phyloP scores from a whole-genome alignment of 306 rosid species.

The Canavalia ensiformis region DNA sequence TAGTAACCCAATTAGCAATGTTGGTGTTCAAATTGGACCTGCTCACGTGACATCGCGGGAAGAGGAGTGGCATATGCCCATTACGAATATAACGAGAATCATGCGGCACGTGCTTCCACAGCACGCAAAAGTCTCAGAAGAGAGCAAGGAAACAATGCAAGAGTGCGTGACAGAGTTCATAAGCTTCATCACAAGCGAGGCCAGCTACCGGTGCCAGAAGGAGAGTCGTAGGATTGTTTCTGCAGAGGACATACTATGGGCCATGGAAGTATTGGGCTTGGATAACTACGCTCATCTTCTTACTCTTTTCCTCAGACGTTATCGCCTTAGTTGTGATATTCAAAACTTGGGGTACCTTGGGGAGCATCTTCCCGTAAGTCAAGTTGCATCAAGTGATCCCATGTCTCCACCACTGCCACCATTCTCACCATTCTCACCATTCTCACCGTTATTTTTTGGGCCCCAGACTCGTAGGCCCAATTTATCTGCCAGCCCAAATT shows the following conservation, averaged over 20 bases:
- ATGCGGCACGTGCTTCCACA: conserved; percentile 72
- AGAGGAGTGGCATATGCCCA: conserved; percentile 63
- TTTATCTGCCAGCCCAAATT: not conserved
- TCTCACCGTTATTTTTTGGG: no score
- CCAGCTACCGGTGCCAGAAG: conserved; percentile 60
- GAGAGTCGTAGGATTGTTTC: conserved; percentile 67
- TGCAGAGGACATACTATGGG: conserved; percentile 71
- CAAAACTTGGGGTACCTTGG: not conserved
- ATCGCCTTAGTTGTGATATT: conserved; percentile 11
- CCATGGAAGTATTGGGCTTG: conserved; percentile 65
- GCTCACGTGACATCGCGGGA: conserved; percentile 36
- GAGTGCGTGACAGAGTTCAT: conserved; percentile 70
- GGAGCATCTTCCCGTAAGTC: not conserved
- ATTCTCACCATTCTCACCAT: no score
- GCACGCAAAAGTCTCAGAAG: conserved; percentile 59
- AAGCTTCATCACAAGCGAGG: conserved; percentile 65
- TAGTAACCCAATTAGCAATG: not conserved
- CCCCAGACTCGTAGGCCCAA: not conserved
- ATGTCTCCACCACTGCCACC: no score
- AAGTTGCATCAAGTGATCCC: no score
- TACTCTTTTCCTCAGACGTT: conserved; percentile 54
- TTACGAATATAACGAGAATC: conserved; percentile 59
- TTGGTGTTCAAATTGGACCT: not conserved
- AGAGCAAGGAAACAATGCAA: conserved; percentile 66
- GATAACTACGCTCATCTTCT: conserved; percentile 71